Base-by-base conservation (phyloP, 352 stramenopile genomes). In the Aphanomyces cochlioides region DNA sequence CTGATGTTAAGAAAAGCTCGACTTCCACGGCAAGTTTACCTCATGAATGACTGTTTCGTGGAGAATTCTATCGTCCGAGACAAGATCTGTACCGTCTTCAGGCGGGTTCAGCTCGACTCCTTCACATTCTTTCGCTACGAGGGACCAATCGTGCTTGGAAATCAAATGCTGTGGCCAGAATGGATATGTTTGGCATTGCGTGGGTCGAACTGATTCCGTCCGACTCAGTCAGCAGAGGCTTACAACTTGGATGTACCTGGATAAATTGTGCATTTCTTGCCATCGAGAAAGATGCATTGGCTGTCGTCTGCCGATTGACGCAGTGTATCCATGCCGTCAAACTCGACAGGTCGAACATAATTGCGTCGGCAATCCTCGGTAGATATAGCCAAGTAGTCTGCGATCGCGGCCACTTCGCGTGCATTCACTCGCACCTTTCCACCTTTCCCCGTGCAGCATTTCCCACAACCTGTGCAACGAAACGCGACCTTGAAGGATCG, bases 91-190 rank as follows among this genome's bases (percentile, higher is more conserved):
- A 7, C 21, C 41, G 1, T 15, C 38, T 1, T 19, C 43, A 69
- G 59, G 4, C 50, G 40, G 37, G 28, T 56, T 37, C 4, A 75
- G 36, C 3, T 56, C 59, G 53, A 93, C 90, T 12, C 85, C 85
- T 78, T 93, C 85, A 65, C 85, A 93, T 19, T 85, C 66, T 3
- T 53, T 63, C 38, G 85, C 83, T 1, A 83, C 77, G 8, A 91
- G 73, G 19, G 78, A 77, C 85, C 85, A 93, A 59, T 93, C 85
- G 77, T 92, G 92, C 61, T 88, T 77, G 3, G 85, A 90, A 66
- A 90, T 78, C 7, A 93, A 63, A 66, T 91, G 67, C 63, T 92
- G 84, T 41, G 84, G 85, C 85, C 85, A 93, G 82, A 85, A 93
- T 47, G 85, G 85, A 56, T 89, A 93, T 50, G 85, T 93, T 10